A percentile compares a stretch with the other conserved stretches of the same genome.
These are phyloP conservation scores for Vaucheria bursata DNA, from an alignment of 352 stramenopile species.

Conservation along the genomic window DNA sequence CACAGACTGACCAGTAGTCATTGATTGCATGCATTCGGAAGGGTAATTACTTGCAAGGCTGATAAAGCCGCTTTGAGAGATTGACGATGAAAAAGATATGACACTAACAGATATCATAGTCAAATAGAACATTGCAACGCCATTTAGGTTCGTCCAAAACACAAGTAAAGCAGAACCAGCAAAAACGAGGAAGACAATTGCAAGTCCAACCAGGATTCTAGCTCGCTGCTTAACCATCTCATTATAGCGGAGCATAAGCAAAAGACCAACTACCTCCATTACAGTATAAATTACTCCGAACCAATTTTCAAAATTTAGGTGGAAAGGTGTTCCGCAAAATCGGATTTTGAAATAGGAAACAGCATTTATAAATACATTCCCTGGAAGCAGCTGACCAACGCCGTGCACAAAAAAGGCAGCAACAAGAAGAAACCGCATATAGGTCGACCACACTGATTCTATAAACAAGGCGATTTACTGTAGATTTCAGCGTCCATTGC, in stretches of 20 bases:
- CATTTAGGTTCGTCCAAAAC: background rate
- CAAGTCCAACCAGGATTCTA: conserved; percentile 24
- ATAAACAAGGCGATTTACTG: too few species aligned
- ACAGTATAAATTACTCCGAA: conserved; percentile 46
- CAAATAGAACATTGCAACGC: conserved; percentile 20
- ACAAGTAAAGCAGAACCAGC: conserved; percentile 24
- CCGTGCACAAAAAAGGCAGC: conserved; percentile 21
- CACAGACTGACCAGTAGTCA: conserved; percentile 50
- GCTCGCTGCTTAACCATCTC: background rate
- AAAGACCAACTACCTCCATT: conserved; percentile 23
- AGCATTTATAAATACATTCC: conserved; percentile 46
- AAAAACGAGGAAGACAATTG: conserved; percentile 13
- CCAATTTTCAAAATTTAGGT: conserved; percentile 50
- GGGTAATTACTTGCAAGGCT: background rate
- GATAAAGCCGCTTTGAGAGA: conserved; percentile 18
- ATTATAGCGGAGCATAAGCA: conserved; percentile 26
- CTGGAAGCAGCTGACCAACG: conserved; percentile 44
- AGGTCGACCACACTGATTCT: too few species aligned
- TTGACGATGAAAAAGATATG: conserved; percentile 19
- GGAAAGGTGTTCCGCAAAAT: conserved; percentile 49
- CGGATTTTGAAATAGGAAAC: conserved; percentile 41
- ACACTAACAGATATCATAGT: conserved; percentile 30
- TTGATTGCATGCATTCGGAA: conserved; percentile 48
- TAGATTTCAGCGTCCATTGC: too few species aligned
- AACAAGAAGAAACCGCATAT: too few species aligned